These are phyloP conservation scores for Fomes fomentarius DNA, from an alignment of 1,284 basidiomycete species.

Conservation along the genomic window DNA sequence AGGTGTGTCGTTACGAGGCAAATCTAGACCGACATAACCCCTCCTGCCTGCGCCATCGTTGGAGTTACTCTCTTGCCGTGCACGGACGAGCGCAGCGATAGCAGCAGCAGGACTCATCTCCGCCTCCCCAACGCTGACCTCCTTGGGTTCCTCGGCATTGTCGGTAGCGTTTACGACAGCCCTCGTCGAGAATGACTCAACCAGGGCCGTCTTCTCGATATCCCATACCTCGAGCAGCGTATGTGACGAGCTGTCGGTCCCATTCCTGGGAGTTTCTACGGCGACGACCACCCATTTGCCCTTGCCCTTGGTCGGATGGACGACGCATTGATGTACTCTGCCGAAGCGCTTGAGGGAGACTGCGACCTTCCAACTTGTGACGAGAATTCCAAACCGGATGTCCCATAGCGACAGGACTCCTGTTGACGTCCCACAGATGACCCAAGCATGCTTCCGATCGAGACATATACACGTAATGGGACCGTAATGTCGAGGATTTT, in stretches of 20 bases:
- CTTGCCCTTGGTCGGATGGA: slow-evolving; percentile 87
- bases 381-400: slow-evolving; percentile 87
- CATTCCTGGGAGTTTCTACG: slow-evolving; percentile 45
- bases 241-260: slow-evolving; percentile 36
- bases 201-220: slow-evolving; percentile 66
- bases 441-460: slow-evolving; percentile 84
- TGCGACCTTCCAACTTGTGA: slow-evolving; percentile 88
- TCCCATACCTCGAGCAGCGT: slow-evolving; percentile 81
- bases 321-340: slow-evolving; percentile 69
- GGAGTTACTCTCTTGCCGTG: slow-evolving; percentile 41
- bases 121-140: slow-evolving; percentile 52
- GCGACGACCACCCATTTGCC: slow-evolving; percentile 91
- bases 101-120: slow-evolving; percentile 68
- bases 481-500: slow-evolving; percentile 86
- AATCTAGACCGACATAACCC: slow-evolving; percentile 19
- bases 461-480: slow-evolving; percentile 86
- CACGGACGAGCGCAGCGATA: slow-evolving; percentile 58
- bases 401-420: slow-evolving; percentile 93
- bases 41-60: slow-evolving; percentile 22
- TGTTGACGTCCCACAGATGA: slow-evolving; percentile 83
- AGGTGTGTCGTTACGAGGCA: slow-evolving; percentile 37
- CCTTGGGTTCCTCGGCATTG: slow-evolving; percentile 52
- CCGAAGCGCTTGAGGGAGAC: slow-evolving; percentile 55
- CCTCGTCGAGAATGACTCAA: slow-evolving; percentile 70
- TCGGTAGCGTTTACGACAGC: slow-evolving; percentile 43